Evolutionary conservation across 192 early-diverging fungal species (phyloP).

Genomic region (Coemansia sp.): DNA sequence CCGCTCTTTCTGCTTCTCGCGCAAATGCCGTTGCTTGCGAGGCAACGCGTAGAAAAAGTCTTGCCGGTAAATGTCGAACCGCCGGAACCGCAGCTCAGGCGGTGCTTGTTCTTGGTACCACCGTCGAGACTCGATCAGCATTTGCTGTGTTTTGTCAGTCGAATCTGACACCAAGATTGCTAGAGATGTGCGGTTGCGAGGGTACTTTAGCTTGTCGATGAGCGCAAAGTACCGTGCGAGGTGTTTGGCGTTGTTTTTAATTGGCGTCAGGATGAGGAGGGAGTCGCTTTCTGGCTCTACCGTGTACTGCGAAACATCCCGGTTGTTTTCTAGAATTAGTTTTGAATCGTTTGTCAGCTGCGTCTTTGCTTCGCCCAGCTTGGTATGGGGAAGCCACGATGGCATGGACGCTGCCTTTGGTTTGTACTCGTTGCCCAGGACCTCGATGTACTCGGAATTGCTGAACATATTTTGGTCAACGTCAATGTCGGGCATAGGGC

Average conservation of each 20-base stretch:
- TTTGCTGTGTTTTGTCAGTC: constrained; percentile 59
- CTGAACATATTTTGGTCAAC: background rate
- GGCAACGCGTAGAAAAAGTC: constrained; percentile 56
- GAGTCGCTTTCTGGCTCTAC: constrained; percentile 38
- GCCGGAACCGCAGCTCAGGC: constrained; percentile 53
- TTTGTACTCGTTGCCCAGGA: constrained; percentile 27
- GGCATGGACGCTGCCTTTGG: constrained; percentile 35
- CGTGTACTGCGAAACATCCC: constrained; percentile 27
- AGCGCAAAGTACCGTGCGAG: constrained; percentile 64
- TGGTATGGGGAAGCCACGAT: constrained; percentile 36
- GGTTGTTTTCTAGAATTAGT: constrained; percentile 31
- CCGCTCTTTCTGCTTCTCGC: constrained; percentile 60
- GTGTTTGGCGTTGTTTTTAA: constrained; percentile 62
- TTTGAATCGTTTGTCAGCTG: constrained; percentile 28
- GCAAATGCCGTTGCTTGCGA: constrained; percentile 60
- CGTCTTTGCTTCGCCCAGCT: background rate
- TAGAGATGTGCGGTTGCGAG: constrained; percentile 62
- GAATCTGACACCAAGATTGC: constrained; percentile 69
- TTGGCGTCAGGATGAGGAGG: constrained; percentile 65
- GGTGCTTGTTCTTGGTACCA: constrained; percentile 51
- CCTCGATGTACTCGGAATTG: constrained; percentile 28
- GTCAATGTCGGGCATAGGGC: background rate
- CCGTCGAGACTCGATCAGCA: constrained; percentile 43
- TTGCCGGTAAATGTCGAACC: constrained; percentile 63
- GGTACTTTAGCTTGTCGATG: constrained; percentile 59